phyloP scores from a whole-genome alignment of 148 eudicot species.

The Agrostemma githago region DNA sequence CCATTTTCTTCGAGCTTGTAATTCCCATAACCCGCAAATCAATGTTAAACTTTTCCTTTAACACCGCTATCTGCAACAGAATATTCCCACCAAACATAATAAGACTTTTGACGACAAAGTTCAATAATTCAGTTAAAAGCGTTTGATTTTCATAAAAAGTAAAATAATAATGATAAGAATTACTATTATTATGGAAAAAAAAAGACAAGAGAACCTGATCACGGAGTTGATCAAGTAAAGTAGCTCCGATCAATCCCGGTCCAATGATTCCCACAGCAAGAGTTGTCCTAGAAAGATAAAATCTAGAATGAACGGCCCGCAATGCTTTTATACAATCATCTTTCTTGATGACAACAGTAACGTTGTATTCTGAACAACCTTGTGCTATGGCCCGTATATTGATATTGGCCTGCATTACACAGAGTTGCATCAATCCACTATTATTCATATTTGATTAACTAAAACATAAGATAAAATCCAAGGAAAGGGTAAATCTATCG shows the following conservation, averaged over 20 bases:
- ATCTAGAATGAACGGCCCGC: slow-evolving; percentile 90
- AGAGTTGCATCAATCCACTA: slow-evolving; percentile 4
- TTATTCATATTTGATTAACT: not conserved
- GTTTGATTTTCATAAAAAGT: not conserved
- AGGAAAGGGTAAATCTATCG: not conserved
- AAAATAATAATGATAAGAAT: not conserved
- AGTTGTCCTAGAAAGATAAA: slow-evolving; percentile 87
- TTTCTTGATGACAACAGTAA: slow-evolving; percentile 78
- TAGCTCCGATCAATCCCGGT: slow-evolving; percentile 91
- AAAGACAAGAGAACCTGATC: slow-evolving; percentile 59
- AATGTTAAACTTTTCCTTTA: slow-evolving; percentile 88
- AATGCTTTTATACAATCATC: slow-evolving; percentile 92
- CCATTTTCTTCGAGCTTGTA: slow-evolving; percentile 73
- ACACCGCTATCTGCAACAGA: slow-evolving; percentile 62
- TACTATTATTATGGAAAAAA: no score
- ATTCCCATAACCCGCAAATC: slow-evolving; percentile 96
- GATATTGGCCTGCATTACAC: slow-evolving; percentile 71
- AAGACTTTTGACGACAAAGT: not conserved
- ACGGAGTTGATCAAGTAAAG: slow-evolving; percentile 87
- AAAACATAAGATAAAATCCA: not conserved
- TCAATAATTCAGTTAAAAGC: not conserved
- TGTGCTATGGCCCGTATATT: slow-evolving; percentile 98
- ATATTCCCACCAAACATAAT: not conserved
- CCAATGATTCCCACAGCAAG: slow-evolving; percentile 96
- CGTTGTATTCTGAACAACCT: slow-evolving; percentile 96